phyloP scores from a whole-genome alignment of 441 rosid genomes.

The Populus hybrid region DNA sequence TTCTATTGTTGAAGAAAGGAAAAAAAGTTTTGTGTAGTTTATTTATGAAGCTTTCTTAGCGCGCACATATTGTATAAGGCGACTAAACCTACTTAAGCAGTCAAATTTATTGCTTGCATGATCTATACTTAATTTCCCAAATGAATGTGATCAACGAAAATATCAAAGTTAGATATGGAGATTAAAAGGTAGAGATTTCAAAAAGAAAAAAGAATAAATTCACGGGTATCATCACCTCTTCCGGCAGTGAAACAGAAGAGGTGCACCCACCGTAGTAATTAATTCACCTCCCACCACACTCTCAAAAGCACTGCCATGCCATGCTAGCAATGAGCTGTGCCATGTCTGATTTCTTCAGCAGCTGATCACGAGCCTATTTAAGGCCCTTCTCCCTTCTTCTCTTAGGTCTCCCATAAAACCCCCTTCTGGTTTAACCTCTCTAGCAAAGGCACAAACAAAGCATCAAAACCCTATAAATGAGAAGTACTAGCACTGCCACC shows the following conservation, averaged over 20 bases:
- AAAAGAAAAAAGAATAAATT: constrained; percentile 24
- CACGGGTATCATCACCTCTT: constrained; percentile 54
- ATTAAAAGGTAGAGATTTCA: not conserved
- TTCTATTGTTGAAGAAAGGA: no score
- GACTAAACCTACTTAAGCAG: not conserved
- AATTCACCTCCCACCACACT: constrained; percentile 19
- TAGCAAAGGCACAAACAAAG: not conserved
- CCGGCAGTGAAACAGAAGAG: constrained; percentile 16
- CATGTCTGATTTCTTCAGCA: constrained; percentile 25
- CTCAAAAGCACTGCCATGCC: not conserved
- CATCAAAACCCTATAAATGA: not conserved
- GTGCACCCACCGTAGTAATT: constrained; percentile 27
- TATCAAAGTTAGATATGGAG: not conserved
- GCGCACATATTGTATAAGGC: no score
- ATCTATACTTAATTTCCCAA: not conserved
- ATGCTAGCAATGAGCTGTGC: constrained; percentile 20
- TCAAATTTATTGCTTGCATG: not conserved
- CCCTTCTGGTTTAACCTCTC: constrained; percentile 3
- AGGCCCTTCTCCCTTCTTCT: constrained; percentile 11
- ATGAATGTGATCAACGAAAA: not conserved
- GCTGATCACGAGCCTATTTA: constrained; percentile 68
- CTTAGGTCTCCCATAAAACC: constrained; percentile 6
- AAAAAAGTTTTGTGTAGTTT: no score
- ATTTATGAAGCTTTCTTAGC: not conserved
- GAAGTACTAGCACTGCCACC: not conserved